phyloP scores from a whole-genome alignment of 2,329 filamentous ascomycete genomes.

The Xylaria digitata region DNA sequence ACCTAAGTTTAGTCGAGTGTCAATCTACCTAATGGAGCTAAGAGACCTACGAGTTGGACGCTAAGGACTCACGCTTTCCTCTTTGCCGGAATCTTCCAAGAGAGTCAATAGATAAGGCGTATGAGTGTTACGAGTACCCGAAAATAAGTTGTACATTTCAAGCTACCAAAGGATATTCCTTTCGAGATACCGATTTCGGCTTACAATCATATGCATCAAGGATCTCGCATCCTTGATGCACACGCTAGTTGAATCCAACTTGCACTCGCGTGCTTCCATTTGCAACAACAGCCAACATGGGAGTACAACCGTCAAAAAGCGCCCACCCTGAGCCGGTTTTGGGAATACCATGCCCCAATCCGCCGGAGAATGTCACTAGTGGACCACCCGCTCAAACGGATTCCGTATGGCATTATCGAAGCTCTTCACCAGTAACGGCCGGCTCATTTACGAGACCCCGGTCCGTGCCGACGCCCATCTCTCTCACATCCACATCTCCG shows the following conservation, averaged over 20 bases:
- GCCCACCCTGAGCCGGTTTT: not conserved
- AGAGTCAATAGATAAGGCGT: not conserved
- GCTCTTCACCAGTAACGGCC: not conserved
- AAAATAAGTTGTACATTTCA: not conserved
- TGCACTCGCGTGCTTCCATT: not conserved
- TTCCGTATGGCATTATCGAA: not conserved
- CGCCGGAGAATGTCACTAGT: not conserved
- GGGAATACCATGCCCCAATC: not conserved
- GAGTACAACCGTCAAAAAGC: conserved; percentile 2
- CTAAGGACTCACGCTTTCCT: not conserved
- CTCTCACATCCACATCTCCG: not conserved
- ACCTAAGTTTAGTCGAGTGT: not conserved
- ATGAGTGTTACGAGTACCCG: not conserved
- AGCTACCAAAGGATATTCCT: too few species aligned
- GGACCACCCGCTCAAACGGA: too few species aligned
- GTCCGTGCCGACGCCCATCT: not conserved
- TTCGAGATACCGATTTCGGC: not conserved
- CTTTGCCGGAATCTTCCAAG: not conserved
- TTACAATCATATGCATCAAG: too few species aligned
- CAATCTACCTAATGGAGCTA: not conserved
- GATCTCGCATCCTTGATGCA: too few species aligned
- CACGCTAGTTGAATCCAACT: too few species aligned
- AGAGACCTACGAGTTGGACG: not conserved
- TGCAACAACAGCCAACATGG: not conserved
- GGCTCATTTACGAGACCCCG: not conserved